Conservation (phyloP, 1,139 yeast genomes). For the Kodamaea plutei region DNA sequence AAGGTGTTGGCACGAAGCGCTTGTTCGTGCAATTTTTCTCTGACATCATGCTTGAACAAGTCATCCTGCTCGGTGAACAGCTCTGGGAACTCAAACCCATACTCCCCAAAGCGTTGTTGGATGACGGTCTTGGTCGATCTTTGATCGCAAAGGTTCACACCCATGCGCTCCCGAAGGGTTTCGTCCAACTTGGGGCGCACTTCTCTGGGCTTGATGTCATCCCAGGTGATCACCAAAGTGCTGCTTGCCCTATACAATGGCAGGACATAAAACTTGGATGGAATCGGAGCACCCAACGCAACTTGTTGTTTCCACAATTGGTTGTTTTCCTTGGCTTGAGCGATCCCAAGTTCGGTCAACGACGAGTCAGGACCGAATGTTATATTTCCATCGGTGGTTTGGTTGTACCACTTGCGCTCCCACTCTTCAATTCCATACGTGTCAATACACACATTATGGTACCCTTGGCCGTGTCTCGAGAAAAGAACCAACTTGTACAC, state of each 20-base stretch:
- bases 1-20: constrained; percentile 19
- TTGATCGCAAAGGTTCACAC: constrained; percentile 23
- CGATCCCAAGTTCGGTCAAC: constrained; percentile 35
- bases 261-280: constrained; percentile 21
- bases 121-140: constrained; percentile 29
- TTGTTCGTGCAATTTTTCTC: constrained; percentile 20
- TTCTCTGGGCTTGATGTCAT: constrained; percentile 15
- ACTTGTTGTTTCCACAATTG: constrained; percentile 19
- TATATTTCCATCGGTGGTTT: constrained; percentile 41
- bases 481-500: constrained; percentile 37
- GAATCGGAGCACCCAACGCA: constrained; percentile 18
- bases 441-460: constrained; percentile 40
- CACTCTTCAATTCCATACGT: constrained; percentile 40
- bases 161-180: constrained; percentile 14
- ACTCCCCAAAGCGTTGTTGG: constrained; percentile 28
- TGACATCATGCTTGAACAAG: constrained; percentile 11
- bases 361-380: constrained; percentile 48
- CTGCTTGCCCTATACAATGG: constrained; percentile 22
- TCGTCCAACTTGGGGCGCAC: constrained; percentile 14
- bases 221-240: constrained; percentile 22
- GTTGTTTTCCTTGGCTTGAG: constrained; percentile 31
- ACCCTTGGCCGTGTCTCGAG: constrained; percentile 47
- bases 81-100: constrained; percentile 27
- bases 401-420: constrained; percentile 38
- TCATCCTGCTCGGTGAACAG: constrained; percentile 20